Conservation (phyloP, 225 moss, liverwort and hornwort species). For the Ulota crispa region DNA sequence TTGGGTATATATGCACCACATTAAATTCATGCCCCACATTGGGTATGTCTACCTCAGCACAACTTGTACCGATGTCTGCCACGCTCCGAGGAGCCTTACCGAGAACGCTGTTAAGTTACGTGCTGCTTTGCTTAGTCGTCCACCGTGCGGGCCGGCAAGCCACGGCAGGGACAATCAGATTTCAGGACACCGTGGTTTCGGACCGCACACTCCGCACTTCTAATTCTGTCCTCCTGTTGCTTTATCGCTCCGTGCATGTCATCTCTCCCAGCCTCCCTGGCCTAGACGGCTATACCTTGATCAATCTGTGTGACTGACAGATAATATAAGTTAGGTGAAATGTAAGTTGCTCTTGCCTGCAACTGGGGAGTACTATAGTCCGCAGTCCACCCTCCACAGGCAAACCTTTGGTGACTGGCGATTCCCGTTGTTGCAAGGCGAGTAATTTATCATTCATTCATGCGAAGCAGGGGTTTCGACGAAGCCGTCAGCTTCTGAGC, state of each 20-base stretch:
- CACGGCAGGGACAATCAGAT: not conserved
- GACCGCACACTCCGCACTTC: not conserved
- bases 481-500: not conserved
- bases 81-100: not conserved
- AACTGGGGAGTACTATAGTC: not conserved
- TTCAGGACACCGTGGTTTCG: not conserved
- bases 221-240: not conserved
- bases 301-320: not conserved
- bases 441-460: not conserved
- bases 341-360: not conserved
- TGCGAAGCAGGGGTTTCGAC: not conserved
- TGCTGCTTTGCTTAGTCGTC: not conserved
- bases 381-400: too few species aligned
- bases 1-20: too few species aligned
- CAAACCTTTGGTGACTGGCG: not conserved
- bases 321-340: not conserved
- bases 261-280: not conserved
- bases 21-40: too few species aligned
- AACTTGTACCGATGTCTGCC: not conserved
- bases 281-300: not conserved
- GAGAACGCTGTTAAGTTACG: not conserved
- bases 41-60: too few species aligned
- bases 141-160: too few species aligned
- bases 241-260: not conserved
- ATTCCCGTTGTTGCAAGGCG: conserved; percentile 6